A percentile compares a stretch with the other conserved stretches of the same genome.
These are phyloP conservation scores for Heliamphora exappendiculata DNA, from an alignment of 148 eudicot species.

Conservation along the genomic window DNA sequence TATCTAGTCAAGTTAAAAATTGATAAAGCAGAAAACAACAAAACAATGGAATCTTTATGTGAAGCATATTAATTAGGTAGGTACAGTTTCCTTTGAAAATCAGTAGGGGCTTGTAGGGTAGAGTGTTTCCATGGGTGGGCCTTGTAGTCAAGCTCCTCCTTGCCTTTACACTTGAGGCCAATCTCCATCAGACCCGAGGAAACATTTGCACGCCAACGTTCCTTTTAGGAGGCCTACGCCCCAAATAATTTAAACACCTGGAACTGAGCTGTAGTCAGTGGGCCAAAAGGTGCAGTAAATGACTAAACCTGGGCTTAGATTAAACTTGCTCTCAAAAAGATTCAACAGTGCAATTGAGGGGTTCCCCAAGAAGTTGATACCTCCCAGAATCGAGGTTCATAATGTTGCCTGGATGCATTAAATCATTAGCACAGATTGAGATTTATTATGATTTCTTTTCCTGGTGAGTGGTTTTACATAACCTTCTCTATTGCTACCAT, in stretches of 20 bases:
- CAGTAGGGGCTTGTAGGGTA: no score
- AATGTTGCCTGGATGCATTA: background rate
- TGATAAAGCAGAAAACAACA: background rate
- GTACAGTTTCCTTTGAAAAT: no score
- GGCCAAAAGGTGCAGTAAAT: slow-evolving; percentile 3
- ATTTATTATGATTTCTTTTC: no score
- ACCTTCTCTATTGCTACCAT: background rate
- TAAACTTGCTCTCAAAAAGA: background rate
- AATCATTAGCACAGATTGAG: background rate
- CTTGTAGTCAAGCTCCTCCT: no score
- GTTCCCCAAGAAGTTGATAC: background rate
- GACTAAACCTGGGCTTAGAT: background rate
- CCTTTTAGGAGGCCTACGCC: no score
- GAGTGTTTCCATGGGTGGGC: no score
- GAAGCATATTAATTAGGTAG: background rate
- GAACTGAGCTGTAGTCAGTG: background rate
- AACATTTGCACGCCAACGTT: no score
- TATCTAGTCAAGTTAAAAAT: background rate
- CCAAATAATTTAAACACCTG: background rate
- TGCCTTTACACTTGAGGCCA: no score
- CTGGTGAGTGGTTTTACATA: background rate
- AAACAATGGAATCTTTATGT: background rate
- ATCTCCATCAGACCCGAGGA: no score
- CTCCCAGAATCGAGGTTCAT: background rate
- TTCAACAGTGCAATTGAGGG: background rate